A percentile compares a stretch with the other conserved stretches of the same genome.
phyloP scores from a whole-genome alignment of 225 moss, liverwort and hornwort genomes.

The Pleurozium schreberi region DNA sequence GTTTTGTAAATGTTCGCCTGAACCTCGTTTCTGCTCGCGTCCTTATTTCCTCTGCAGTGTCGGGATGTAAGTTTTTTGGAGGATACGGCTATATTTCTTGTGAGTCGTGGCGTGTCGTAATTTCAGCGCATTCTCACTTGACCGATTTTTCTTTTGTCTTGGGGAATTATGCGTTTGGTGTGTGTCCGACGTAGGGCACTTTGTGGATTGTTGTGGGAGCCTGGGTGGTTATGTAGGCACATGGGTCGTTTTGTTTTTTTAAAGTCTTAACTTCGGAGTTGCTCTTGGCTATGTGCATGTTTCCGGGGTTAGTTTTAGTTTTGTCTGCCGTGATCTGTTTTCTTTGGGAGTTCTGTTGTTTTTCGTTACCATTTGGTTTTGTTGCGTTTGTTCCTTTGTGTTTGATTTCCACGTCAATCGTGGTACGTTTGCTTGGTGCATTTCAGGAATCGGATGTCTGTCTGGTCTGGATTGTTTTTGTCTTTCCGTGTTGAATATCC shows the following conservation, averaged over 20 bases:
- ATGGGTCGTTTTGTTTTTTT: too few species aligned
- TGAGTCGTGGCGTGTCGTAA: accelerated
- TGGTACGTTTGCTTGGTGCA: too few species aligned
- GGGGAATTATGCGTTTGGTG: accelerated
- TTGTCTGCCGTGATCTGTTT: accelerated
- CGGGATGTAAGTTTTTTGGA: background rate
- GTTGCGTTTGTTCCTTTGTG: background rate
- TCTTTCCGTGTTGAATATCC: background rate
- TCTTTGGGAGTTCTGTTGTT: background rate
- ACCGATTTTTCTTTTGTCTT: background rate
- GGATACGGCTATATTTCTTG: too few species aligned
- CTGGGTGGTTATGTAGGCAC: accelerated
- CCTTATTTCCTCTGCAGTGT: too few species aligned
- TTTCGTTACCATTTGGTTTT: accelerated
- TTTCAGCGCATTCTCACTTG: accelerated
- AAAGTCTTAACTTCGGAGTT: too few species aligned
- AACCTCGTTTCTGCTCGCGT: too few species aligned
- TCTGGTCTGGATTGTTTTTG: too few species aligned
- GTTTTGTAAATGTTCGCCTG: too few species aligned
- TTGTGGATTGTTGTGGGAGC: background rate
- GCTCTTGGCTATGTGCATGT: too few species aligned
- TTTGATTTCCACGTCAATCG: accelerated
- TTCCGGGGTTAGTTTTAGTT: accelerated
- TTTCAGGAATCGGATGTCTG: accelerated
- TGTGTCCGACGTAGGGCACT: accelerated